Evolutionary conservation across 257 asterid genomes (phyloP).

Genomic region (Solanum arcanum): DNA sequence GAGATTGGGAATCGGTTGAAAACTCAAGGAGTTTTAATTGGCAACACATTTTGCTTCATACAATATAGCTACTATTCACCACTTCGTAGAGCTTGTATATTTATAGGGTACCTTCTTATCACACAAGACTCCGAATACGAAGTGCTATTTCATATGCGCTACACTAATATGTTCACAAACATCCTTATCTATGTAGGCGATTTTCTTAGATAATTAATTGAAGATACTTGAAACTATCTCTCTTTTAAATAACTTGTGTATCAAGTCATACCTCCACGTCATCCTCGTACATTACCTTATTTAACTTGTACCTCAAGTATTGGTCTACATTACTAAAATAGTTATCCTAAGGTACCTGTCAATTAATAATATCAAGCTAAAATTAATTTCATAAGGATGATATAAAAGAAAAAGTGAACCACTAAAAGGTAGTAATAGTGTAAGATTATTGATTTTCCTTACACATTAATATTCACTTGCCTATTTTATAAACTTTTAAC

Average conservation of each 20-base stretch:
- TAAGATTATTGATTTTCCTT: not conserved
- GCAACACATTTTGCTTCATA: not conserved
- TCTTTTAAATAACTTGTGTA: too few species aligned
- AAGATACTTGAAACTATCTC: not conserved
- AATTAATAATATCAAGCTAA: not conserved
- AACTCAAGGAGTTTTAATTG: not conserved
- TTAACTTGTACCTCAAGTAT: not conserved
- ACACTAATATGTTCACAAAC: not conserved
- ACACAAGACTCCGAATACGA: rapidly evolving
- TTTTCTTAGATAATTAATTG: not conserved
- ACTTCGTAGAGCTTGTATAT: not conserved
- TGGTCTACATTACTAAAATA: not conserved
- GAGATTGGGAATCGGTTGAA: not conserved
- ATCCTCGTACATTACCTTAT: not conserved
- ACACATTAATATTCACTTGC: not conserved
- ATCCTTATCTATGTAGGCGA: not conserved
- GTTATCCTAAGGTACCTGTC: not conserved
- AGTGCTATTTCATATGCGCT: not conserved
- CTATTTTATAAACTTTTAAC: not conserved
- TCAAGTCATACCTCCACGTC: not conserved
- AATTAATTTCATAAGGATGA: not conserved
- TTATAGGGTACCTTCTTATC: not conserved
- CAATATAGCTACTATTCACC: not conserved
- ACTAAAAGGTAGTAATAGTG: not conserved
- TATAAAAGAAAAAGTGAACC: not conserved